phyloP scores from a whole-genome alignment of 139 green algal genomes.

The Pycnococcus provasolii region DNA sequence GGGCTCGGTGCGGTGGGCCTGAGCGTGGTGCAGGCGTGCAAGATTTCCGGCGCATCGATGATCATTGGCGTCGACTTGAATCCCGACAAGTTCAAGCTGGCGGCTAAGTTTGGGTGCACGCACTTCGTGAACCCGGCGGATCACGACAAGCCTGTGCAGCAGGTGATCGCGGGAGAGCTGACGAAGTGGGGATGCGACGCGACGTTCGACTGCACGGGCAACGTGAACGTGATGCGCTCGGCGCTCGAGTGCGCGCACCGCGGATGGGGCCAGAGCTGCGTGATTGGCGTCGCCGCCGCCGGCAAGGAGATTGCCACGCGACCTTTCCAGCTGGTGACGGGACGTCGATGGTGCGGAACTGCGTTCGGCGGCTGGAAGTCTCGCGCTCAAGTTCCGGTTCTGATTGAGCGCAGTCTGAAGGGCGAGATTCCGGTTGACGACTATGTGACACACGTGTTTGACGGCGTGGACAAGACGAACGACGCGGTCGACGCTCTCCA shows the following conservation, averaged over 20 bases:
- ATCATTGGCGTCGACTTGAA: constrained; percentile 94
- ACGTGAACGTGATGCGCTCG: constrained; percentile 82
- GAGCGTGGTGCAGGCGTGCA: constrained; percentile 75
- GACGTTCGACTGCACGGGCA: constrained; percentile 87
- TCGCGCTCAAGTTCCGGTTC: constrained; percentile 62
- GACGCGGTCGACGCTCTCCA: constrained; percentile 90
- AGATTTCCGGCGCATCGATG: constrained; percentile 52
- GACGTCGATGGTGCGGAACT: constrained; percentile 63
- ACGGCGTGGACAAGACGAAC: constrained; percentile 73
- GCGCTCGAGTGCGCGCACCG: constrained; percentile 85
- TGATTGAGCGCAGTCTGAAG: constrained; percentile 72
- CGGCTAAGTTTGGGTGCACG: constrained; percentile 35
- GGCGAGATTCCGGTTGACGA: constrained; percentile 74
- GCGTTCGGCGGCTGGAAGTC: constrained; percentile 89
- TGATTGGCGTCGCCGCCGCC: constrained; percentile 65
- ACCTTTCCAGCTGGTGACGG: constrained; percentile 82
- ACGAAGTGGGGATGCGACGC: constrained; percentile 90
- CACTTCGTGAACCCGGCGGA: constrained; percentile 47
- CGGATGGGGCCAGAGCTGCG: constrained; percentile 36
- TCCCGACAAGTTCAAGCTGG: constrained; percentile 61
- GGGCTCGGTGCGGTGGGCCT: constrained; percentile 42
- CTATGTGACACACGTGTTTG: constrained; percentile 82
- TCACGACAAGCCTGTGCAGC: constrained; percentile 31
- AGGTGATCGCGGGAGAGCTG: constrained; percentile 51
- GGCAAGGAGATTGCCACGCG: constrained; percentile 82